Percentiles rank a stretch among this genome's conserved stretches.
Conservation (phyloP, 495 filamentous ascomycete species). For the Aspergillus haitiensis region DNA sequence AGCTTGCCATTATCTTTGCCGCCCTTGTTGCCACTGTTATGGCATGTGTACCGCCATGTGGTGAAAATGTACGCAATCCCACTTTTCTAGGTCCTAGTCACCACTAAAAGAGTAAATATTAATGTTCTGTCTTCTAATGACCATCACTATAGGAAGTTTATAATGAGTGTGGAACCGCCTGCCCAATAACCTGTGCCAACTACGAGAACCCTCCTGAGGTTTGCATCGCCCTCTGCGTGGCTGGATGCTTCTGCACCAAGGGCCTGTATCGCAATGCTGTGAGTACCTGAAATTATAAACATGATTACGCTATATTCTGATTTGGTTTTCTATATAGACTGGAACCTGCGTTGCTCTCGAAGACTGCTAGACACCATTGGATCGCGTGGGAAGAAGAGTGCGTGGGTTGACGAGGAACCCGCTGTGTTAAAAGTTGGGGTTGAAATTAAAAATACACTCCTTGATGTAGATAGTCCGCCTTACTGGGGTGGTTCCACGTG, state of each 20-base stretch:
- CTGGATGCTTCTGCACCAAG: constrained; percentile 4
- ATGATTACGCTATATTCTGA: neutral
- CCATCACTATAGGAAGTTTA: neutral
- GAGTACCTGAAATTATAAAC: neutral
- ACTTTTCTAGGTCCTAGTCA: too few species aligned
- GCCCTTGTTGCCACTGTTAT: neutral
- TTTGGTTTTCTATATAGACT: neutral
- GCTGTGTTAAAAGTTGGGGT: too few species aligned
- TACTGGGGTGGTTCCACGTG: too few species aligned
- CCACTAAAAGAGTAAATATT: too few species aligned
- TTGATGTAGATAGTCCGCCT: neutral
- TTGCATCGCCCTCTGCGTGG: constrained; percentile 2
- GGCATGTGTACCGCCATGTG: neutral
- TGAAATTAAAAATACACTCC: too few species aligned
- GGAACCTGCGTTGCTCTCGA: neutral
- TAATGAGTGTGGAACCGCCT: constrained; percentile 1
- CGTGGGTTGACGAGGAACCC: too few species aligned
- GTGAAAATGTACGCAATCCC: neutral
- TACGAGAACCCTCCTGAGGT: constrained; percentile 3
- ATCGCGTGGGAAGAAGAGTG: too few species aligned
- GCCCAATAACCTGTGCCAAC: neutral
- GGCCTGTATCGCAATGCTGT: constrained; percentile 1
- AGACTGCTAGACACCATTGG: neutral
- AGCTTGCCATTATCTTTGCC: neutral
- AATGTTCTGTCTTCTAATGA: too few species aligned